Evolutionary conservation across 768 basidiomycete genomes (phyloP).

Genomic region (Termitomyces sp.): DNA sequence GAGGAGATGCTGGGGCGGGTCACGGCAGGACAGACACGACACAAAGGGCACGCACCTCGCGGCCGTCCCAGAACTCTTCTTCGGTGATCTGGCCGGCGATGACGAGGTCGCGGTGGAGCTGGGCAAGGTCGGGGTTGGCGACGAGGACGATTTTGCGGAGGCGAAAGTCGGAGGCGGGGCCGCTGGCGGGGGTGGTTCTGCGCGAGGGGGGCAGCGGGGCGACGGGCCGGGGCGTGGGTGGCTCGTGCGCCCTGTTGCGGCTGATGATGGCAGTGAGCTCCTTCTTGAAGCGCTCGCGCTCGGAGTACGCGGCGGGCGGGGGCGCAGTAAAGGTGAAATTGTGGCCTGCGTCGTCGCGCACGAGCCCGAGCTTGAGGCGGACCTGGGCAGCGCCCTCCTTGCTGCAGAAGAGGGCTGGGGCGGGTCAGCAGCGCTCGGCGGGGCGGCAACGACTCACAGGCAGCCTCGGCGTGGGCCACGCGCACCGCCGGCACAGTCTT

Average conservation of each 20-base stretch:
- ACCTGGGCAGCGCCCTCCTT: slow-evolving; percentile 82
- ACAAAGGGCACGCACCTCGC: slow-evolving; percentile 59
- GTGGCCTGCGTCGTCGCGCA: slow-evolving; percentile 69
- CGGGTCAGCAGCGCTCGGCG: slow-evolving; percentile 4
- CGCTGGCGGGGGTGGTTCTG: slow-evolving; percentile 53
- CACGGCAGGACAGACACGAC: slow-evolving; percentile 17
- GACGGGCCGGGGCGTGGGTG: slow-evolving; percentile 36
- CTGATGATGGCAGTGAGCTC: slow-evolving; percentile 77
- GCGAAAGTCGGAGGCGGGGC: slow-evolving; percentile 65
- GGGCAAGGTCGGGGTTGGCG: slow-evolving; percentile 72
- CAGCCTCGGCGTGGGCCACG: slow-evolving; percentile 55
- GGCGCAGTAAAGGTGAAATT: slow-evolving; percentile 81
- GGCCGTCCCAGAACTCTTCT: slow-evolving; percentile 95
- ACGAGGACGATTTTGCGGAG: slow-evolving; percentile 78
- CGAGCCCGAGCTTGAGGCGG: slow-evolving; percentile 69
- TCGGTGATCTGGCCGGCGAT: slow-evolving; percentile 83
- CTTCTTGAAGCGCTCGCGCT: slow-evolving; percentile 81
- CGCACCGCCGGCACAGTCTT: slow-evolving; percentile 61
- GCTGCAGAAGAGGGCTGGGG: slow-evolving; percentile 76
- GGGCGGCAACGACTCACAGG: slow-evolving; percentile 46
- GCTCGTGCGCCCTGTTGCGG: slow-evolving; percentile 53
- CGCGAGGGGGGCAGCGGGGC: slow-evolving; percentile 60
- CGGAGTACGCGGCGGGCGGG: slow-evolving; percentile 56
- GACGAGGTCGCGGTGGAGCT: slow-evolving; percentile 87
- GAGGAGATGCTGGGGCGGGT: slow-evolving; percentile 58